phyloP scores from a whole-genome alignment of 495 filamentous ascomycete genomes.

The Neurospora sp. region DNA sequence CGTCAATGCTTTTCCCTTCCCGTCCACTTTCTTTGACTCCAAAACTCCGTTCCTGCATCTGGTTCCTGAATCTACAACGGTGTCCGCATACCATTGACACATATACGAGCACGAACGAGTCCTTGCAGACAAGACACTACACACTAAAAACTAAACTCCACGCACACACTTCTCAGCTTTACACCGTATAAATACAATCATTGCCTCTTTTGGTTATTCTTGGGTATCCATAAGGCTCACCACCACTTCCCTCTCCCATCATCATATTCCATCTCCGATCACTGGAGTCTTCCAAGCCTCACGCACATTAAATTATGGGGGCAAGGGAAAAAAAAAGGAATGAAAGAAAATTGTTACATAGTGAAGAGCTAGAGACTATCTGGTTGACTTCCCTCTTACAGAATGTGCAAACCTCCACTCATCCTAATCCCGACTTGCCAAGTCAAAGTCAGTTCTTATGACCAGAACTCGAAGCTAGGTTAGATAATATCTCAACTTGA shows the following conservation, averaged over 20 bases:
- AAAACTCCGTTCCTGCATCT: neutral
- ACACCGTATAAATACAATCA: neutral
- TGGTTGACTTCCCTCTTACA: too few species aligned
- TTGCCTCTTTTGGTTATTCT: neutral
- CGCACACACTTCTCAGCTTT: neutral
- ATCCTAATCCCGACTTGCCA: too few species aligned
- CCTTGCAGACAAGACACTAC: neutral
- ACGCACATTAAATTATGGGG: neutral
- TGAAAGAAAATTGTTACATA: too few species aligned
- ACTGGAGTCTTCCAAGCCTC: neutral
- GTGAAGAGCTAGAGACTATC: too few species aligned
- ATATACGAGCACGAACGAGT: neutral
- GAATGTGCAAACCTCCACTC: too few species aligned
- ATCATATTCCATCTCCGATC: neutral
- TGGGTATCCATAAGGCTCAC: neutral
- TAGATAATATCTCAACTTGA: neutral
- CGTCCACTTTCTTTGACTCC: neutral
- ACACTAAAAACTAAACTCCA: too few species aligned
- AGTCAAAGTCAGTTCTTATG: too few species aligned
- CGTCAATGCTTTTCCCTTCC: neutral
- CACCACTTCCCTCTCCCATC: neutral
- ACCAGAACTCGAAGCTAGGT: too few species aligned
- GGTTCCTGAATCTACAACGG: neutral
- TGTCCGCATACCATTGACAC: neutral
- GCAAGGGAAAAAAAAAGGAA: too few species aligned